phyloP scores from a whole-genome alignment of 306 rosid genomes.

The Vigna unguiculata region DNA sequence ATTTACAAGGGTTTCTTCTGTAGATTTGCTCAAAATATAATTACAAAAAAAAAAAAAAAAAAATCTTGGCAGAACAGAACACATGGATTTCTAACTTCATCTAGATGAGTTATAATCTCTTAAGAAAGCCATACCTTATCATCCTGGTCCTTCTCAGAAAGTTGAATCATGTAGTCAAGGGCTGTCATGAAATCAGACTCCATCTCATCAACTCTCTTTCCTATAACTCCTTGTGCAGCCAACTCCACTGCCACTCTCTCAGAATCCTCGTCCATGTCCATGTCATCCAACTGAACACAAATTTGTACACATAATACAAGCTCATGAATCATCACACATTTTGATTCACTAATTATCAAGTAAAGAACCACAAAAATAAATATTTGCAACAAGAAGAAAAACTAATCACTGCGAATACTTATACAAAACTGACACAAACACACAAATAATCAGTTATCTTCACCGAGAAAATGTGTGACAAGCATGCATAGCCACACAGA shows the following conservation, averaged over 20 bases:
- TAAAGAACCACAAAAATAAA: slow-evolving; percentile 26
- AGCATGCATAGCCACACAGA: background rate
- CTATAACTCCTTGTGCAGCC: slow-evolving; percentile 97
- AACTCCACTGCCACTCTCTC: slow-evolving; percentile 94
- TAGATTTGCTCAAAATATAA: background rate
- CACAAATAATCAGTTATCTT: background rate
- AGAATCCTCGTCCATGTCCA: slow-evolving; percentile 84
- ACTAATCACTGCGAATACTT: background rate
- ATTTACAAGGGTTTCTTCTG: background rate
- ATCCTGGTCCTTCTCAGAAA: slow-evolving; percentile 82
- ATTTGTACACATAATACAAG: background rate
- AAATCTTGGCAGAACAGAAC: background rate
- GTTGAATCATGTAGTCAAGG: slow-evolving; percentile 91
- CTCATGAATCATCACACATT: background rate
- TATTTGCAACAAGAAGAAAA: background rate
- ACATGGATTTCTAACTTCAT: slow-evolving; percentile 3
- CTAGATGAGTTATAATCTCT: slow-evolving; percentile 6
- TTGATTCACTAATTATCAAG: background rate
- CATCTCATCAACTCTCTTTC: slow-evolving; percentile 97
- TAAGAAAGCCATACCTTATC: slow-evolving; percentile 67
- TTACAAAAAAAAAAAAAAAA: background rate
- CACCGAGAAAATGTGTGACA: background rate
- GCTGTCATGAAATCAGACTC: slow-evolving; percentile 92
- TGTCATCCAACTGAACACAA: slow-evolving; percentile 78
- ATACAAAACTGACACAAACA: no score